A percentile compares a stretch with the other conserved stretches of the same genome.
phyloP scores from a whole-genome alignment of 2,329 filamentous ascomycete genomes.

The Myotisia sp. region DNA sequence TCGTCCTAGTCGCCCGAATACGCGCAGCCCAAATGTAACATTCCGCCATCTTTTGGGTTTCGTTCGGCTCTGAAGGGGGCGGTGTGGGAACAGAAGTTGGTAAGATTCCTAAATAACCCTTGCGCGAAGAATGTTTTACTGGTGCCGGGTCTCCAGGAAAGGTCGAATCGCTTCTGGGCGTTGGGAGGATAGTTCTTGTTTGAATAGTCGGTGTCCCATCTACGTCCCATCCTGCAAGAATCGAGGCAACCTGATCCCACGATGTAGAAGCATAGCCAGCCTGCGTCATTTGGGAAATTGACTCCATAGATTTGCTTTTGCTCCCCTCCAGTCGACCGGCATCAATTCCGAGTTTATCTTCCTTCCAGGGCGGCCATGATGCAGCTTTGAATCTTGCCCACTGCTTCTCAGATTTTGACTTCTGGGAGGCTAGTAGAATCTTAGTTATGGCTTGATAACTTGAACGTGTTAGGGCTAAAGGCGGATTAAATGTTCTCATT shows the following conservation, averaged over 20 bases:
- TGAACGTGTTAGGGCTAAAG: slow-evolving; percentile 40
- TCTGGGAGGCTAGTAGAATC: slow-evolving; percentile 44
- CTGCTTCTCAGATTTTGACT: slow-evolving; percentile 40
- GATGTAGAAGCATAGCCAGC: slow-evolving; percentile 40
- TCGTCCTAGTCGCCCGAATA: slow-evolving; percentile 45
- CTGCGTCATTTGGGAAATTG: slow-evolving; percentile 43
- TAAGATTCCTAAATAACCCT: background rate
- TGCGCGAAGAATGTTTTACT: background rate
- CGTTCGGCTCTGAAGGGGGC: slow-evolving; percentile 1
- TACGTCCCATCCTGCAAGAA: slow-evolving; percentile 49
- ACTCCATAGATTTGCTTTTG: slow-evolving; percentile 41
- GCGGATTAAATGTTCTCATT: slow-evolving; percentile 42
- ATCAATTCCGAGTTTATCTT: slow-evolving; percentile 47
- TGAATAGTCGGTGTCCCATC: slow-evolving; percentile 51
- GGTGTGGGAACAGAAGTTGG: background rate
- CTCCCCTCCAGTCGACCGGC: slow-evolving; percentile 43
- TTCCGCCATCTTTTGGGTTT: slow-evolving; percentile 13
- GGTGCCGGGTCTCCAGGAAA: background rate
- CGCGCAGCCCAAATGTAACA: slow-evolving; percentile 41
- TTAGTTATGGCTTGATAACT: slow-evolving; percentile 44
- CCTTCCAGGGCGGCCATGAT: slow-evolving; percentile 54
- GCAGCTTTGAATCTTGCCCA: slow-evolving; percentile 46
- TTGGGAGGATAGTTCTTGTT: slow-evolving; percentile 34
- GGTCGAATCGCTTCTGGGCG: slow-evolving; percentile 1
- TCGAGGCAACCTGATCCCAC: slow-evolving; percentile 41